Evolutionary conservation across 2,329 filamentous ascomycete genomes (phyloP), one percentile per base, ranked within the genome.

Genomic region (Lachnellula subtilissima): DNA sequence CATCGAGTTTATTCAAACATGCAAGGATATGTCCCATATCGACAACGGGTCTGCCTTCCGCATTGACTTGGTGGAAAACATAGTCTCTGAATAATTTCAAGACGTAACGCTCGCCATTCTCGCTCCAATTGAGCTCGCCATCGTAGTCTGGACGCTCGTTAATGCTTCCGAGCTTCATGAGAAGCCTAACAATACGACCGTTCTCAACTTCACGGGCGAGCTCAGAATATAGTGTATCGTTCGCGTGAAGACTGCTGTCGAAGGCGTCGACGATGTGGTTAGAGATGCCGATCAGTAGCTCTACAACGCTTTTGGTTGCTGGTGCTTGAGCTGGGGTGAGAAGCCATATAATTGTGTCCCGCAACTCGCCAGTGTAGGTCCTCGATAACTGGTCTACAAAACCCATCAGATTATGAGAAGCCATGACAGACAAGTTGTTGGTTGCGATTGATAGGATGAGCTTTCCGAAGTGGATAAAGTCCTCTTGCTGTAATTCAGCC

Each of bases 61-160:
- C 81, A 70, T 97, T 91, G 12, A 97, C 91, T 68, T 96, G 92
- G 71, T 99, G 94, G 74, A 97, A 99, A 42, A 97, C 90, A 66
- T 95, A 97, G 73, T 99, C 94, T 50, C 94, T 84, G 77, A 97
- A 97, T 8, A 99, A 81, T 74, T 96, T 97, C 61, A 99, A 78
- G 69, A 90, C 88, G 71, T 96, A 97, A 28, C 92, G 84, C 66
- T 96, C 91, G 25, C 93, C 93, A 48, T 89, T 94, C 71, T 97
- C 93, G 4, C 91, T 89, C 93, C 94, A 99, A 49, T 83, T 78
- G 0, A 80, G 76, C 59, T 92, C 88, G 42, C 85, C 84, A 52
- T 90, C 88, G 59, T 88, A 87, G 68, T 97, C 93, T 1, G 88
- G 89, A 11, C 94, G 85, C 72, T 99, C 94, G 67, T 94, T 94